phyloP scores from a whole-genome alignment of 2,329 filamentous ascomycete genomes.

The Cordyceps cateniannulata region DNA sequence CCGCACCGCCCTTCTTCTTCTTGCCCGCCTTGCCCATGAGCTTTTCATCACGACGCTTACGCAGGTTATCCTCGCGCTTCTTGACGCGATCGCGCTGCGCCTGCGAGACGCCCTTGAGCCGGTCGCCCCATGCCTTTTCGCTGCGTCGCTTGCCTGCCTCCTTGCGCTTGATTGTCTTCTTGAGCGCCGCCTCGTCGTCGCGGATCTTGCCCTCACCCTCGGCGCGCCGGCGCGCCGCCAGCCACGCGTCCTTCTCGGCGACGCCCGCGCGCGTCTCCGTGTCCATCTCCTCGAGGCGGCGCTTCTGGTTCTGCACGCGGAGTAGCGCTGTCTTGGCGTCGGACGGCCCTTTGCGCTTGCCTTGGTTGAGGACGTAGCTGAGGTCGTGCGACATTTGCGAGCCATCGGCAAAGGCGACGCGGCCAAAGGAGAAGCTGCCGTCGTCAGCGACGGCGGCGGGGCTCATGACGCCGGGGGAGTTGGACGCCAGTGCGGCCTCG shows the following conservation, averaged over 20 bases:
- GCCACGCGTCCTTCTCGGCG: conserved; percentile 89
- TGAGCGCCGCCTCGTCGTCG: conserved; percentile 79
- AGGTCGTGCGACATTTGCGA: conserved; percentile 69
- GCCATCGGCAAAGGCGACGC: conserved; percentile 85
- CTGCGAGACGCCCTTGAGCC: conserved; percentile 65
- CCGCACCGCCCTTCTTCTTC: conserved; percentile 41
- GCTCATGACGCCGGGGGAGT: conserved; percentile 55
- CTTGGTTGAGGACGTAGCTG: conserved; percentile 45
- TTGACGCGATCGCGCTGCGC: conserved; percentile 72
- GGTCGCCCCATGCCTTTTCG: conserved; percentile 77
- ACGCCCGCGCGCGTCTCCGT: conserved; percentile 78
- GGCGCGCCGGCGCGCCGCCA: conserved; percentile 80
- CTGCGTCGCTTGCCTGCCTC: conserved; percentile 86
- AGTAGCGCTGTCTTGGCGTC: conserved; percentile 83
- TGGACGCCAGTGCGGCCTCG: conserved; percentile 56
- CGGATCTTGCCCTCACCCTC: conserved; percentile 77
- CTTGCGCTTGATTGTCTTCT: conserved; percentile 93
- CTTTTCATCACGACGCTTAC: conserved; percentile 70
- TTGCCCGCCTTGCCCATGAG: conserved; percentile 50
- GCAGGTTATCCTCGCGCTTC: conserved; percentile 75
- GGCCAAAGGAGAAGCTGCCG: conserved; percentile 72
- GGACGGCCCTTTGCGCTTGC: conserved; percentile 72
- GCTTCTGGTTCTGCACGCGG: conserved; percentile 79
- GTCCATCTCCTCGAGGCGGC: conserved; percentile 68
- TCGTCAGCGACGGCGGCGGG: conserved; percentile 40